Evolutionary conservation across 2,329 filamentous ascomycete species (phyloP).

Genomic region (Fusarium haematococcum): DNA sequence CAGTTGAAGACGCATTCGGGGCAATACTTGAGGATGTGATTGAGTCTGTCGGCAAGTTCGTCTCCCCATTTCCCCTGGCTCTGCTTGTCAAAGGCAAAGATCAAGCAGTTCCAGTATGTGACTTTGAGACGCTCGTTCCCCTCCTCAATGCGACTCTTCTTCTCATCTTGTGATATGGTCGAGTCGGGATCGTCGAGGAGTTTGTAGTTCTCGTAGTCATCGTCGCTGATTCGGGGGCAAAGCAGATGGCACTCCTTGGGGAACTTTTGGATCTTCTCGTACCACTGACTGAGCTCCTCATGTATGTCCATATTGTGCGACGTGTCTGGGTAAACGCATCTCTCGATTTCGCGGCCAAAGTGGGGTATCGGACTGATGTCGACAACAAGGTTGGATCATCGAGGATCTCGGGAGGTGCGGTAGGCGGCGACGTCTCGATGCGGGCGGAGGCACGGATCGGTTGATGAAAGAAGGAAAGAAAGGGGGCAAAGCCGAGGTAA

Average conservation of each 20-base stretch:
- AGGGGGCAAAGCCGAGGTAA: not conserved
- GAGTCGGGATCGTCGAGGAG: conserved; percentile 61
- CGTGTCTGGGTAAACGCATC: conserved; percentile 30
- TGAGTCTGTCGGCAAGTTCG: conserved; percentile 69
- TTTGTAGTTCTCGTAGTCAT: conserved; percentile 73
- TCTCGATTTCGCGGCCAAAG: conserved; percentile 23
- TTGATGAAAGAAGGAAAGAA: not conserved
- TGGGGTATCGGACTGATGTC: conserved; percentile 7
- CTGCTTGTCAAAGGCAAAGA: conserved; percentile 74
- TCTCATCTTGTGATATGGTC: conserved; percentile 62
- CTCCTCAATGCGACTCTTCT: conserved; percentile 65
- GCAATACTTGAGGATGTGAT: conserved; percentile 71
- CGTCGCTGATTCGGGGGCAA: conserved; percentile 72
- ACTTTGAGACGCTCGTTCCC: conserved; percentile 68
- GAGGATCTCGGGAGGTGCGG: not conserved
- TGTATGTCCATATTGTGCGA: conserved; percentile 52
- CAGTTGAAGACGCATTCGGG: conserved; percentile 79
- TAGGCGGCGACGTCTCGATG: not conserved
- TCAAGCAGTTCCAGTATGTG: conserved; percentile 75
- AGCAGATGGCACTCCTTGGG: conserved; percentile 70
- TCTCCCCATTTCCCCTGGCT: conserved; percentile 69
- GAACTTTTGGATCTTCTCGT: conserved; percentile 57
- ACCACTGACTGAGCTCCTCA: conserved; percentile 58
- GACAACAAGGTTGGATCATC: conserved; percentile 17
- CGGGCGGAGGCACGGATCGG: not conserved